Conservation (phyloP, 768 basidiomycete species). For the Russula vinacea region DNA sequence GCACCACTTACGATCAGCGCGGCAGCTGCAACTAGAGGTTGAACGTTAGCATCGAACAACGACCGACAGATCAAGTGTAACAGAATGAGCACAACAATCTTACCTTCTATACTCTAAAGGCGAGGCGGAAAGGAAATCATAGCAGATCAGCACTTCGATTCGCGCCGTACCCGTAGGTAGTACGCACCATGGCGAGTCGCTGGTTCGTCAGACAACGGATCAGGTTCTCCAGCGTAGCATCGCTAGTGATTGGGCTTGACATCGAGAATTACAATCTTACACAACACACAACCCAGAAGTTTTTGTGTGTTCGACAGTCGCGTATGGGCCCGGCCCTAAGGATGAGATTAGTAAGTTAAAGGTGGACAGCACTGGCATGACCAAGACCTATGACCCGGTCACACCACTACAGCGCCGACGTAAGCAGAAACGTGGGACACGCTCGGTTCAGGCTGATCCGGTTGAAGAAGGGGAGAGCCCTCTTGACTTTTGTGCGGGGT, state of each 20-base stretch:
- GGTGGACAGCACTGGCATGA: too few species aligned
- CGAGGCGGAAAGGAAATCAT: background rate
- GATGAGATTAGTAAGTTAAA: too few species aligned
- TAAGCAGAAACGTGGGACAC: background rate
- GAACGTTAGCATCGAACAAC: background rate
- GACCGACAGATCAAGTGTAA: too few species aligned
- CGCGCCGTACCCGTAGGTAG: too few species aligned
- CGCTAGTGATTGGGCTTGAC: background rate
- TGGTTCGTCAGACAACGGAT: background rate
- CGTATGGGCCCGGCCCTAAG: too few species aligned
- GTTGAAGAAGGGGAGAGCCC: too few species aligned
- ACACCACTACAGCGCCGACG: too few species aligned
- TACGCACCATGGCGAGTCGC: slow-evolving; percentile 13
- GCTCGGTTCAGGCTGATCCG: too few species aligned
- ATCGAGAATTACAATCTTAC: background rate
- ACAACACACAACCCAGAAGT: too few species aligned
- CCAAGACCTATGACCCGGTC: too few species aligned
- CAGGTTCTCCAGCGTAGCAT: background rate
- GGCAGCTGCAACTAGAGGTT: slow-evolving; percentile 9
- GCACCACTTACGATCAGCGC: slow-evolving; percentile 14
- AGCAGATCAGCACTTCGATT: background rate
- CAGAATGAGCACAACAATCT: background rate
- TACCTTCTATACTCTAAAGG: slow-evolving; percentile 13
- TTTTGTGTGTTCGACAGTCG: background rate
- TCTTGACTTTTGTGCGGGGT: too few species aligned